Evolutionary conservation across 805 yeast species (phyloP), one percentile per base, ranked within the genome.

Genomic region (Pichia paraexigua): DNA sequence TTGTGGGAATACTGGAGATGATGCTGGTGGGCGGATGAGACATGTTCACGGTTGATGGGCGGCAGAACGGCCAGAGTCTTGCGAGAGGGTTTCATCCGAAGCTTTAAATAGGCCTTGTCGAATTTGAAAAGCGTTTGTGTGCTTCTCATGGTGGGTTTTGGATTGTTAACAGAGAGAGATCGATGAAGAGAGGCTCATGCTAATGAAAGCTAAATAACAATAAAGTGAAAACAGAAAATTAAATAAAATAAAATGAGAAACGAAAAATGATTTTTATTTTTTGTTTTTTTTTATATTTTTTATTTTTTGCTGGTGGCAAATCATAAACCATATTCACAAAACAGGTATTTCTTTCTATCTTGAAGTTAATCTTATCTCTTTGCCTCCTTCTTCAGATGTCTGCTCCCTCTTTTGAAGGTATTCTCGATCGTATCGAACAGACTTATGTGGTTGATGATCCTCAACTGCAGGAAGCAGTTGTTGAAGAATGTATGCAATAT

Each of bases 401-500:
- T 40, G 41, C 20, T 35, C 39, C 39, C 39, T 35, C 39, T 17
- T 35, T 35, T 24, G 46, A 27, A 18, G 45, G 49, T 15, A 50
- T 55, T n/a, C 40, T 49, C n/a, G 49, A 48, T 9, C 43, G 55
- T 22, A 56, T 56, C 22, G 43, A 32, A n/a, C 49, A 45, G 28
- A 47, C 53, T 5, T 56, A 53, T 24, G 41, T 52, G 12, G 73
- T 74, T 3, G 77, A 72, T 25, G 70, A 70, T 40, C 7, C 53
- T 3, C 40, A 39, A 10, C 21, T 50, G 8, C 58, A 56, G 25
- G 54, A 56, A 41, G 41, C 58, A 11, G 70, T 73, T 3, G 62
- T 78, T 37, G 72, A 72, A 44, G 72, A 69, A 28, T 63, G 77
- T 43, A 63, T 75, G 55, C 54, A 50, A 32, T 57, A 53, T 43